Conservation (phyloP, 1,139 yeast genomes). For the Geotrichum histeridarum region DNA sequence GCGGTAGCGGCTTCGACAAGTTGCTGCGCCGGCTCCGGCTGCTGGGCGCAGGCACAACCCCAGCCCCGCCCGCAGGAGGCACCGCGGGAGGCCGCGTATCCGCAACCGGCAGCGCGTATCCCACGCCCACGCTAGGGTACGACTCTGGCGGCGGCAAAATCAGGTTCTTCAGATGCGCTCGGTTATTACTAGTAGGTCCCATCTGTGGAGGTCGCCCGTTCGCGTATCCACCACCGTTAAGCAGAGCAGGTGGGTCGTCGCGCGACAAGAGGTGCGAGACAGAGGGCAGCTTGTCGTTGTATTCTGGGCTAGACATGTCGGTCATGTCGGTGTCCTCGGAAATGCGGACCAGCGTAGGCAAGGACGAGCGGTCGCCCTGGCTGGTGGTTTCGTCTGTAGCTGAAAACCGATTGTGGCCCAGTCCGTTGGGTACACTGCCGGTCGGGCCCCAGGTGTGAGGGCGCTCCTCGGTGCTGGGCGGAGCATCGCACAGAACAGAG, state of each 20-base stretch:
- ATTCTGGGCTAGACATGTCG: constrained; percentile 8
- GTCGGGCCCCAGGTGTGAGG: constrained; percentile 37
- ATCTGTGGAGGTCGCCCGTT: neutral
- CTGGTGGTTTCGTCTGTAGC: constrained; percentile 27
- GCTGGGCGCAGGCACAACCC: neutral
- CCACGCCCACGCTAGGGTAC: constrained; percentile 22
- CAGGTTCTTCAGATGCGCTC: constrained; percentile 1
- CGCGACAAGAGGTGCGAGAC: constrained; percentile 12
- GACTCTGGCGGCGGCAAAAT: constrained; percentile 27
- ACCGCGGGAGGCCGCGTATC: constrained; percentile 30
- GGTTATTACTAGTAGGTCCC: neutral
- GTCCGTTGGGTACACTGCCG: constrained; percentile 10
- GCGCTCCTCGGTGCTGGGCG: constrained; percentile 26
- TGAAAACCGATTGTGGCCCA: constrained; percentile 21
- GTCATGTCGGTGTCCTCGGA: constrained; percentile 33
- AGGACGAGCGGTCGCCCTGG: constrained; percentile 26
- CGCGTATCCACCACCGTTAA: neutral
- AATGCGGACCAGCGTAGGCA: constrained; percentile 28
- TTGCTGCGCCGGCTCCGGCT: constrained; percentile 1
- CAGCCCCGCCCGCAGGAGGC: constrained; percentile 26
- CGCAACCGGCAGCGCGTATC: constrained; percentile 26
- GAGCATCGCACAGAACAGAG: constrained; percentile 27
- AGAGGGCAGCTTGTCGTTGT: constrained; percentile 10
- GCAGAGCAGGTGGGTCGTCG: constrained; percentile 1
- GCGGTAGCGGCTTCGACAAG: constrained; percentile 34